A percentile compares a stretch with the other conserved stretches of the same genome.
Evolutionary conservation across 148 eudicot species (phyloP).

Genomic region (Rhododendron molle): DNA sequence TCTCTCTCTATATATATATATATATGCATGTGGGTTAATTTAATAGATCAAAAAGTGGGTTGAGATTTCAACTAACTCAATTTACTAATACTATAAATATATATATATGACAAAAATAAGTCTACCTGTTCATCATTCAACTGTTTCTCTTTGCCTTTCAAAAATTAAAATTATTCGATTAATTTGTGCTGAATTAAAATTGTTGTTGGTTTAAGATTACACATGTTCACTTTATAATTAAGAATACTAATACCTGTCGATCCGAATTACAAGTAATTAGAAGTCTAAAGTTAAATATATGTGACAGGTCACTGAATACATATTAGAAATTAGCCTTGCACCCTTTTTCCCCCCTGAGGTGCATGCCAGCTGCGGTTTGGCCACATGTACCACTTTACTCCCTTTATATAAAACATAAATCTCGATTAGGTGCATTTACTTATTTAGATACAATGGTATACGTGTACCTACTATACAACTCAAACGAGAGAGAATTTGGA

Average conservation of each 20-base stretch:
- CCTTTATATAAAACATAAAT: too few relatives aligned
- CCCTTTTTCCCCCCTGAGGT: neutral
- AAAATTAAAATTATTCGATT: neutral
- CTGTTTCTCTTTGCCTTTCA: neutral
- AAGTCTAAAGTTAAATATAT: too few relatives aligned
- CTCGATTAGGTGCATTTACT: too few relatives aligned
- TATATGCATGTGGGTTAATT: neutral
- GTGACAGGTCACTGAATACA: too few relatives aligned
- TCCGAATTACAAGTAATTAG: too few relatives aligned
- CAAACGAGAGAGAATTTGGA: too few relatives aligned
- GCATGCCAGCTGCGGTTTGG: neutral
- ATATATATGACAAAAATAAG: neutral
- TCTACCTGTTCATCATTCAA: conserved; percentile 5
- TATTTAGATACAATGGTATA: too few relatives aligned
- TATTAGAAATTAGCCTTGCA: neutral
- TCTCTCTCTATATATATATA: too few relatives aligned
- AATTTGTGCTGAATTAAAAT: neutral
- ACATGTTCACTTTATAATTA: neutral
- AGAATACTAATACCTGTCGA: neutral
- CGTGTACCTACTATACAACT: too few relatives aligned
- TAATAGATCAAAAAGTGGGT: neutral
- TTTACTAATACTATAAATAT: neutral
- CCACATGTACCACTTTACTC: too few relatives aligned
- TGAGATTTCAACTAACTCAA: conserved; percentile 5
- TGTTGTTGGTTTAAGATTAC: neutral